A percentile compares a stretch with the other conserved stretches of the same genome.
Conservation (phyloP, 225 moss, liverwort and hornwort genomes). For the Sphagnum tenellum region DNA sequence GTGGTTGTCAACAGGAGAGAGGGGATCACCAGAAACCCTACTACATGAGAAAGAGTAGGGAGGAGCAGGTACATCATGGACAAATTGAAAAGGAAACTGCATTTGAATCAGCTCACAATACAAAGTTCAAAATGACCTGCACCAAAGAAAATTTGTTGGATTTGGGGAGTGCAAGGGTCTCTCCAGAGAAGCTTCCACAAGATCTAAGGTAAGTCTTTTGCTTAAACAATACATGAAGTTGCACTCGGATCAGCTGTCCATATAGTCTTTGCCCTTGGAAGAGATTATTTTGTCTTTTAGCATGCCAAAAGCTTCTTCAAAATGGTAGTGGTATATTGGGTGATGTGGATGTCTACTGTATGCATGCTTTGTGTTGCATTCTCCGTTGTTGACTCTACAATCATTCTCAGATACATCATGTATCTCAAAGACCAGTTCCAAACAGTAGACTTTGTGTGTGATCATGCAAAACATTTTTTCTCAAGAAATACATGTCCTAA, state of each 20-base stretch:
- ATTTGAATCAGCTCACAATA: constrained; percentile 41
- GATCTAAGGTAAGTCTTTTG: constrained; percentile 43
- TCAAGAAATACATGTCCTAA: constrained; percentile 7
- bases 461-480: background rate
- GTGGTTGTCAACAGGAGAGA: constrained; percentile 19
- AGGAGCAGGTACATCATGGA: constrained; percentile 20
- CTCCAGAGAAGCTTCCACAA: constrained; percentile 59
- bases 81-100: constrained; percentile 17
- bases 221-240: no score
- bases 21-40: constrained; percentile 13
- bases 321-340: background rate
- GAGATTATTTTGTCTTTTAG: background rate
- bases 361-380: constrained; percentile 1
- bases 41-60: background rate
- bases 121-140: constrained; percentile 49
- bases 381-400: no score
- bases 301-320: background rate
- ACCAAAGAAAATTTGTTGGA: constrained; percentile 44
- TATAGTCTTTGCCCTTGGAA: background rate
- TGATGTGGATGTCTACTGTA: background rate
- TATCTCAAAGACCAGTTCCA: background rate
- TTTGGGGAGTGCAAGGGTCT: constrained; percentile 49
- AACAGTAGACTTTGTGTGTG: background rate
- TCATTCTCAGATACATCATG: background rate
- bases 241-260: background rate